These are phyloP conservation scores for Endoconidiophora laricicola DNA, from an alignment of 2,329 filamentous ascomycete genomes.

Conservation along the genomic window DNA sequence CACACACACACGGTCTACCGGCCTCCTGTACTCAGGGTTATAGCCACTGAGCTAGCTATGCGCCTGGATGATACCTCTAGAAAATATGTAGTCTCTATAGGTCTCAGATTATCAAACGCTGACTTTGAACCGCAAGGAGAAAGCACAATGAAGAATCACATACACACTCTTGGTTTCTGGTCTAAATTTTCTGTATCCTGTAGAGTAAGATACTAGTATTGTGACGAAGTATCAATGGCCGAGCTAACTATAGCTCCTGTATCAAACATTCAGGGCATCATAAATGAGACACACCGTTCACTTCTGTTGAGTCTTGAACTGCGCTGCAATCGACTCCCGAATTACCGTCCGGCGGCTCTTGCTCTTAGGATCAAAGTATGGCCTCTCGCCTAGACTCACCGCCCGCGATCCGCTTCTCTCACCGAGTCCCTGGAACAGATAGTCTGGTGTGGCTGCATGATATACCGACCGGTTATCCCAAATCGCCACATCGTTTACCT, in stretches of 20 bases:
- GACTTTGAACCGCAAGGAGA: neutral
- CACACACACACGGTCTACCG: too few species aligned
- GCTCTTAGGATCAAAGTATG: conserved; percentile 33
- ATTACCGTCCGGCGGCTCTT: conserved; percentile 15
- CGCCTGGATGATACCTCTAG: neutral
- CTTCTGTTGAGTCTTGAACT: neutral
- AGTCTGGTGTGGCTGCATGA: conserved; percentile 37
- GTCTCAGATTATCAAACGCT: neutral
- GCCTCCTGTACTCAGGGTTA: too few species aligned
- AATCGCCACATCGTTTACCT: conserved; percentile 29
- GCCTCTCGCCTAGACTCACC: conserved; percentile 36
- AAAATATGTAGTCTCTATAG: neutral
- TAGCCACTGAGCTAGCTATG: neutral
- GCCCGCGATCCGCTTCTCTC: conserved; percentile 32
- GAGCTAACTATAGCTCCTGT: neutral
- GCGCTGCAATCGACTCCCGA: neutral
- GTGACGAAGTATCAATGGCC: too few species aligned
- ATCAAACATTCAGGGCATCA: neutral
- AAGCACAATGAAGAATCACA: too few species aligned
- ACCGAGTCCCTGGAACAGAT: conserved; percentile 28
- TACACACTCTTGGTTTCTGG: too few species aligned
- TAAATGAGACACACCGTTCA: neutral
- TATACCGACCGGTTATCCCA: conserved; percentile 43
- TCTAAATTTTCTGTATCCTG: too few species aligned
- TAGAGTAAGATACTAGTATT: neutral